Evolutionary conservation across 163 green algal species (phyloP), one percentile per base, ranked within the genome.

Genomic region (Chlamydomonas reinhardtii): DNA sequence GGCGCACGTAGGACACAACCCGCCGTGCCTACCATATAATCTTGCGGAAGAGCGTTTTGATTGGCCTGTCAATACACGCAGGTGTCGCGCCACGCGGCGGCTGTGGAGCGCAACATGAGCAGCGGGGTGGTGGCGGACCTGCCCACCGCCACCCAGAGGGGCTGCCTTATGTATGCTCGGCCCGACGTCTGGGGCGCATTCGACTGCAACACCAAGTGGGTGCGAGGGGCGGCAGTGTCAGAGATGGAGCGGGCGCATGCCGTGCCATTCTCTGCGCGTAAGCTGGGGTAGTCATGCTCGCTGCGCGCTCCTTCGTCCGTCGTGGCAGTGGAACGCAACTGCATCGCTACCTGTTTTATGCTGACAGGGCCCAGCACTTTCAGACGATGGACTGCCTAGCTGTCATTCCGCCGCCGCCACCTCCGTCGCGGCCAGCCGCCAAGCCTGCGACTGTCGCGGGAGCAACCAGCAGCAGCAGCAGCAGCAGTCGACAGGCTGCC

Each of bases 371-470:
- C 29, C 17, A 87, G 35, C 81, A 87, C 56, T 80, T 87, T 20
- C 81, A 87, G 22, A 80, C 81, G 5, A 69, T 76, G 59, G 81
- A 87, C 71, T 87, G 71, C 70, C 56, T 86, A 17, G 71, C 71
- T 0, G 27, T 87, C 9, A 32, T 87, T 0, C 70, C 81, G 3
- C 71, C 34, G 8, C 69, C 16, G 69, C 69, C 54, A 24, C 69
- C 78, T 16, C 25, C 24, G 24, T 12, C 62, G 59, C 61, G 20
- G 48, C 62, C n/a, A 20, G 22, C 22, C 16, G 24, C 29, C 62
- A 34, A 34, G 64, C 16, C 34, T 16, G 16, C 32, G 17, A 32
- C 19, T 20, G 32, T 2, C 16, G 15, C 32, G 32, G 62, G 62
- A 29, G 70, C 20, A 8, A 37, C 34, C 4, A 3, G 3, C 61